Base-by-base conservation (phyloP, 1,284 basidiomycete genomes). In the Sparassis latifolia region DNA sequence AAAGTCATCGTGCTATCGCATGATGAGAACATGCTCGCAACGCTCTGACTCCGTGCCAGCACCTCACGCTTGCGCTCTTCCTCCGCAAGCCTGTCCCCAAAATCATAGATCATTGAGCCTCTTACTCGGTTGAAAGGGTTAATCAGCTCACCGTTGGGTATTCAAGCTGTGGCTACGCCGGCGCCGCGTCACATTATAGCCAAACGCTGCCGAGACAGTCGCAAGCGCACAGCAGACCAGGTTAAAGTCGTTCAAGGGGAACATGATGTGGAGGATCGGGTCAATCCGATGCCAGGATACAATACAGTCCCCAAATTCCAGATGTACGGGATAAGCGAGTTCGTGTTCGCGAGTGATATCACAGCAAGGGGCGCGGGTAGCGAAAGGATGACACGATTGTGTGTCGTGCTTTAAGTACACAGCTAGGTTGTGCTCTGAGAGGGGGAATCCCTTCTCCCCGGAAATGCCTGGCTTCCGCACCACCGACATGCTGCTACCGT, bases 231-330 rank as follows among this genome's bases (percentile, higher is more conserved):
- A 61, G 47, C 57, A 60, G 7, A 63, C 60, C 49, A 63, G 35
- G 49, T 64, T 64, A 53, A 63, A 60, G 52, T 66, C 62, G 53
- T 58, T 62, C 48, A 65, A 48, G n/a, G 56, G 61, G 38, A 65
- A 62, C 63, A 65, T 65, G 29, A 10, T 33, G 44, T 33, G 20
- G 40, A 27, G 40, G 27, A 12, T 27, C 28, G 7, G 40, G 9
- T 38, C n/a, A 7, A 9, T 35, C 28, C 12, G 35, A 20, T 27
- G 7, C 20, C 33, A 38, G 3, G 35, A 33, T 42, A 29, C 9
- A 28, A 39, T 45, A 33, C 28, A 7, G 33, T 37, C 33, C 20
- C 7, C 37, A 3, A 29, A 31, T 20, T 20, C 39, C 20, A 10
- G 32, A 12, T n/a, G 28, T 41, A 33, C n/a, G 30, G 33, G 29